Base-by-base conservation (phyloP, 257 asterid species). In the Anisodus acutangulus region DNA sequence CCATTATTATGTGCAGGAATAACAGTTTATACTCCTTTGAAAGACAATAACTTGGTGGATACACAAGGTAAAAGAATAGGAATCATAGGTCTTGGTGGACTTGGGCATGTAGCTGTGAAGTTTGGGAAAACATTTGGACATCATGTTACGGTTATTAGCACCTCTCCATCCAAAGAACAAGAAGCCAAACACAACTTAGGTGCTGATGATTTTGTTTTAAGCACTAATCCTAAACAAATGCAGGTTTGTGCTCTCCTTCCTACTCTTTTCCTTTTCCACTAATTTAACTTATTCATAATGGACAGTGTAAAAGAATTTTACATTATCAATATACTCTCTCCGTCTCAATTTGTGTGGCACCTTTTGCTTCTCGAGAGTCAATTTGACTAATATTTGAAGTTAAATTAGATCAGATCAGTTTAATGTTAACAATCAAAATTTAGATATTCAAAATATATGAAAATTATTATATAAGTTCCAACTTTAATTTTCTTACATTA, bases 21-120 rank as follows among this genome's bases (percentile, higher is more conserved):
- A 37, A 95, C 98, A 0, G 97, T 93, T 31, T 95, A 82, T 80
- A 3, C 88, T 85, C 97, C 98, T 0, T 64, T 93, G 90, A 95
- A 93, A 84, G 98, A 93, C 78, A 79, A 87, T 82, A 88, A 90
- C 7, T 84, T 95, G 90, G 43, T 93, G 64, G 89, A 89, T 12
- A 51, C 90, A 6, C 5, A n/a, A 5, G 91, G 90, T 70, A 95
- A 91, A 80, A 91, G 87, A 9, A 54, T 93, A 0, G 98, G 98
- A 9, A 64, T 95, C 1, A 91, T 95, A 37, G 97, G 98, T 3
- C 89, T 95, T 1, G 98, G 96, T 53, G 98, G 98, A 6, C 86
- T 95, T 1, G 98, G 98, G 69, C 98, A 95, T 81, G 88, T 93
- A 37, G 97, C 97, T 1, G 94, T 94, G 3, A 95, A 95, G 85